Conservation (phyloP, 352 stramenopile species). For the Stephanocyclus meneghinianus region DNA sequence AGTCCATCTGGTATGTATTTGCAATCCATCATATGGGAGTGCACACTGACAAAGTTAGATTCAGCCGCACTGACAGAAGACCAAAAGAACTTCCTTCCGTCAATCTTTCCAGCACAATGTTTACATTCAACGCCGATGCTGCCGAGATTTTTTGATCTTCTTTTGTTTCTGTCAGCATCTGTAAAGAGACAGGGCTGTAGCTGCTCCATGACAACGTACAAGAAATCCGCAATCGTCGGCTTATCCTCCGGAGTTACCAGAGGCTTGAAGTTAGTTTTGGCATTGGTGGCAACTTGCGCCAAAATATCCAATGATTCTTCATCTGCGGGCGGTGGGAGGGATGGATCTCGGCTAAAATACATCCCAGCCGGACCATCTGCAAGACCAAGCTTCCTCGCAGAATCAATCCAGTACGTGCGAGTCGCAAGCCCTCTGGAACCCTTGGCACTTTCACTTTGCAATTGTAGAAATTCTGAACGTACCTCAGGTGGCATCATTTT, state of each 20-base stretch:
- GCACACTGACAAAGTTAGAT: slow-evolving; percentile 83
- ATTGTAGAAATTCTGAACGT: slow-evolving; percentile 64
- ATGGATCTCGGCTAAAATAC: slow-evolving; percentile 70
- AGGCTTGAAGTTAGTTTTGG: slow-evolving; percentile 39
- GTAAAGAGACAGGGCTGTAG: slow-evolving; percentile 78
- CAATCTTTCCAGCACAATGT: slow-evolving; percentile 78
- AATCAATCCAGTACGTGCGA: slow-evolving; percentile 80
- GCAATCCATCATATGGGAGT: slow-evolving; percentile 84
- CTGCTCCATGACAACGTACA: slow-evolving; percentile 82
- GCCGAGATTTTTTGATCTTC: slow-evolving; percentile 76
- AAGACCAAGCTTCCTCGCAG: slow-evolving; percentile 76
- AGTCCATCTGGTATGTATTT: slow-evolving; percentile 61
- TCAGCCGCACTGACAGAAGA: slow-evolving; percentile 79
- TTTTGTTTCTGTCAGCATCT: slow-evolving; percentile 81
- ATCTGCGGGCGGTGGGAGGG: slow-evolving; percentile 44
- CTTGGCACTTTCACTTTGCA: slow-evolving; percentile 80
- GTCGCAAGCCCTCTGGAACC: slow-evolving; percentile 79
- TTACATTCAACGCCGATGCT: slow-evolving; percentile 82
- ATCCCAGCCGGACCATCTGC: slow-evolving; percentile 74
- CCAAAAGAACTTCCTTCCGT: slow-evolving; percentile 83
- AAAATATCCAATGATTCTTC: slow-evolving; percentile 66
- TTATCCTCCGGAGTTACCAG: slow-evolving; percentile 78
- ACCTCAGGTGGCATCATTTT: slow-evolving; percentile 71
- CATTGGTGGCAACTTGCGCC: slow-evolving; percentile 67
- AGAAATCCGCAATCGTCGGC: slow-evolving; percentile 76